Conservation (phyloP, 192 early-diverging fungal species). For the Irineochytrium annulatum region DNA sequence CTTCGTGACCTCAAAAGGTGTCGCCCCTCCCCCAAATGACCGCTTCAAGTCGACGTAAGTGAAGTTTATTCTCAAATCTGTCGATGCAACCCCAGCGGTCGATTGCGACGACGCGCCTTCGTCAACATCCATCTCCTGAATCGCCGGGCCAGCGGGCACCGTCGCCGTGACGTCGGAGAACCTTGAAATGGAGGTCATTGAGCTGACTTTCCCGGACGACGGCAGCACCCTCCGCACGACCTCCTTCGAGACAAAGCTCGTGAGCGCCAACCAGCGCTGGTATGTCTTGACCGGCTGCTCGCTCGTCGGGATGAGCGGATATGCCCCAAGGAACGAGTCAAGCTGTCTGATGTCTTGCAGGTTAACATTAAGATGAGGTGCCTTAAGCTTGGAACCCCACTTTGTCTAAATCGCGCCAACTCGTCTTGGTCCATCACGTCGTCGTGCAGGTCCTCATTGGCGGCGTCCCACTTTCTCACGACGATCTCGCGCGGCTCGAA, state of each 20-base stretch:
- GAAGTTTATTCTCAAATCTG: constrained; percentile 41
- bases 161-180: constrained; percentile 51
- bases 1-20: constrained; percentile 60
- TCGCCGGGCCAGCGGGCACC: background rate
- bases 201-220: constrained; percentile 30
- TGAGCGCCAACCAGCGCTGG: constrained; percentile 73
- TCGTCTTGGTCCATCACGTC: constrained; percentile 60
- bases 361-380: background rate
- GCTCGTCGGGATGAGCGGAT: constrained; percentile 58
- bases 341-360: constrained; percentile 67
- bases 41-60: constrained; percentile 72
- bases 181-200: constrained; percentile 54
- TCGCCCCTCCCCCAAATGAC: constrained; percentile 74
- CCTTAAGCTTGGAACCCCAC: constrained; percentile 42
- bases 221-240: constrained; percentile 47
- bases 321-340: constrained; percentile 76
- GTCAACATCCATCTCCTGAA: background rate
- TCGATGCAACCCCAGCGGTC: background rate
- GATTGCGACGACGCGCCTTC: background rate
- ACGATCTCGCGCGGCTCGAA: constrained; percentile 66
- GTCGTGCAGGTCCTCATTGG: constrained; percentile 64
- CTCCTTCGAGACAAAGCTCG: constrained; percentile 59
- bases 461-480: constrained; percentile 74
- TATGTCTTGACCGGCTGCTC: constrained; percentile 52
- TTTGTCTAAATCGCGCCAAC: constrained; percentile 52